These are phyloP conservation scores for Epichloe festucae DNA, from an alignment of 2,329 filamentous ascomycete genomes.

Conservation along the genomic window DNA sequence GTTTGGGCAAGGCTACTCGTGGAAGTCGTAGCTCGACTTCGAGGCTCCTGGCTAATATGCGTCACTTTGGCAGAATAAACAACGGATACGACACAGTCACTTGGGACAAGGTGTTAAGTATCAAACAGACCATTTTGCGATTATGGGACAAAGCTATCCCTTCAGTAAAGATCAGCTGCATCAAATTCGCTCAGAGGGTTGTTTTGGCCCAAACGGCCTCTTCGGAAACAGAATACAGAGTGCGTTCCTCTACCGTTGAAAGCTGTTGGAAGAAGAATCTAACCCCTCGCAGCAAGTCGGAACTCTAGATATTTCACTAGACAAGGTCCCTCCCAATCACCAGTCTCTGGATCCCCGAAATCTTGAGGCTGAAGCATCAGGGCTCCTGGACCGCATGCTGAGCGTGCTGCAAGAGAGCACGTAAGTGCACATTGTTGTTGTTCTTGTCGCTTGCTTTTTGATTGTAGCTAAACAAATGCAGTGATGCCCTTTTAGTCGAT, in stretches of 20 bases:
- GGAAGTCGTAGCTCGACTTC: not conserved
- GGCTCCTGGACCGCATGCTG: slow-evolving; percentile 78
- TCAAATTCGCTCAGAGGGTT: slow-evolving; percentile 93
- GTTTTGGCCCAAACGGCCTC: slow-evolving; percentile 87
- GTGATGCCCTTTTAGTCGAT: slow-evolving; percentile 79
- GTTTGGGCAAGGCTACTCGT: slow-evolving; percentile 33
- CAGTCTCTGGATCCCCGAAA: slow-evolving; percentile 64
- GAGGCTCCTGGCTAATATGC: not conserved
- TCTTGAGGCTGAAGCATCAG: slow-evolving; percentile 85
- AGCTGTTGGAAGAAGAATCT: not conserved
- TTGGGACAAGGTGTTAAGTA: slow-evolving; percentile 79
- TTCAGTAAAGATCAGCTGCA: slow-evolving; percentile 79
- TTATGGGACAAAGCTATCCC: slow-evolving; percentile 73
- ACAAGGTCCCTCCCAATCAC: slow-evolving; percentile 75
- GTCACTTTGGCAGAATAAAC: slow-evolving; percentile 53
- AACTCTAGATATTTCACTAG: slow-evolving; percentile 64
- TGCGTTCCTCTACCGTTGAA: slow-evolving; percentile 33
- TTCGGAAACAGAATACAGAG: slow-evolving; percentile 66
- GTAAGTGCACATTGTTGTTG: slow-evolving; percentile 34
- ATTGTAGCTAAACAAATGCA: slow-evolving; percentile 22
- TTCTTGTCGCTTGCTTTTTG: not conserved
- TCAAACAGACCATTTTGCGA: slow-evolving; percentile 78
- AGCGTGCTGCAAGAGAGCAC: slow-evolving; percentile 73
- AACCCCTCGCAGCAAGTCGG: slow-evolving; percentile 27
- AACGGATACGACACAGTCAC: slow-evolving; percentile 68